A percentile compares a stretch with the other conserved stretches of the same genome.
Evolutionary conservation across 805 yeast species (phyloP).

Genomic region (Candida lessepsii): DNA sequence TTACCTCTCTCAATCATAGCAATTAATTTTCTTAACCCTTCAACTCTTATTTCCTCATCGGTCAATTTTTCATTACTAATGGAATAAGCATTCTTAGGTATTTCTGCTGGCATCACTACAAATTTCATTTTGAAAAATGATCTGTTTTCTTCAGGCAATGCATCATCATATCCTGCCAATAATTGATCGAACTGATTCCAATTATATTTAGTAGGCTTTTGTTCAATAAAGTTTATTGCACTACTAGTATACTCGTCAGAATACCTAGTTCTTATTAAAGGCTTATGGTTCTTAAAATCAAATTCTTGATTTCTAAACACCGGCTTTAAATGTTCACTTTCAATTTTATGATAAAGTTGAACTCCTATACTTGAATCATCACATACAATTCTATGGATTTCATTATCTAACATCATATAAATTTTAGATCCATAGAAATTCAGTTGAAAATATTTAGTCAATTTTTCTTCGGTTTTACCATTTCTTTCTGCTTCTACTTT

Average conservation of each 20-base stretch:
- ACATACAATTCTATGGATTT: conserved; percentile 78
- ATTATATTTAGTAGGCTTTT: conserved; percentile 56
- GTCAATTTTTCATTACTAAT: conserved; percentile 60
- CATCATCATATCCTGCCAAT: conserved; percentile 88
- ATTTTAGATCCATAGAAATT: conserved; percentile 57
- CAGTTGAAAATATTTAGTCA: conserved; percentile 56
- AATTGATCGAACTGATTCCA: conserved; percentile 93
- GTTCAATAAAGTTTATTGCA: conserved; percentile 53
- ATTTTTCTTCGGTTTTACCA: conserved; percentile 47
- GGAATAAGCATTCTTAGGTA: conserved; percentile 53
- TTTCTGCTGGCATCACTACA: conserved; percentile 78
- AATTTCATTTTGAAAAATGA: conserved; percentile 70
- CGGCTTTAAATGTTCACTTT: conserved; percentile 9
- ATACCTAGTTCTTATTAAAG: conserved; percentile 72
- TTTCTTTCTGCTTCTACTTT: conserved; percentile 62
- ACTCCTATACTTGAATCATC: conserved; percentile 77
- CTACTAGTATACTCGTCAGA: conserved; percentile 64
- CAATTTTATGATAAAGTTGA: conserved; percentile 54
- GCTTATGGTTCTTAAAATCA: conserved; percentile 20
- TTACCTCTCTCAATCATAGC: conserved; percentile 59
- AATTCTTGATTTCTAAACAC: conserved; percentile 12
- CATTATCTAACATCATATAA: conserved; percentile 75
- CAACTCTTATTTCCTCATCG: conserved; percentile 88
- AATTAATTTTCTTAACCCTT: conserved; percentile 75
- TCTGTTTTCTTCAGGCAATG: conserved; percentile 52